These are phyloP conservation scores for Heimioporus punctisporus DNA, from an alignment of 1,284 basidiomycete genomes.

Conservation along the genomic window DNA sequence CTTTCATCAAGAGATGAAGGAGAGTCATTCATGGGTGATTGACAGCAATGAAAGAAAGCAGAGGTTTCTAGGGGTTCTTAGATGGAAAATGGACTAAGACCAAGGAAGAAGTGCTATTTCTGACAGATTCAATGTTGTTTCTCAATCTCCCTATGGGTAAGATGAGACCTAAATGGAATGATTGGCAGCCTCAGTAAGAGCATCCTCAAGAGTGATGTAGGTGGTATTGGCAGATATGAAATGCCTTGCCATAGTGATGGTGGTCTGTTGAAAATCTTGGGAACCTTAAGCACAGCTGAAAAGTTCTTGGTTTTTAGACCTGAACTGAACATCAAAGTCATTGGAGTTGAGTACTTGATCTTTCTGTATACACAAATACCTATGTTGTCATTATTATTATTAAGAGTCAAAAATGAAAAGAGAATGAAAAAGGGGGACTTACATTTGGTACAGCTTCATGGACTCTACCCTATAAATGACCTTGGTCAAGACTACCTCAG, in stretches of 20 bases:
- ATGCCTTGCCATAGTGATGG: neutral
- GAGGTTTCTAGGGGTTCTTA: too few relatives aligned
- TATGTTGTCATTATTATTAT: neutral
- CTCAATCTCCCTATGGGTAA: too few relatives aligned
- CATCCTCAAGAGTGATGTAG: neutral
- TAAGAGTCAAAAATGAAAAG: neutral
- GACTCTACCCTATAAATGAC: neutral
- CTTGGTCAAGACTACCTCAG: neutral
- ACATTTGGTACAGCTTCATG: neutral
- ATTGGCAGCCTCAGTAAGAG: neutral
- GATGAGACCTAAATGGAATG: neutral
- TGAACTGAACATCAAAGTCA: neutral
- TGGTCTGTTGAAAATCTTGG: neutral
- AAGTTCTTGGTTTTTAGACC: neutral
- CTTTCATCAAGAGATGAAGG: too few relatives aligned
- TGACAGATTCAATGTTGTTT: too few relatives aligned
- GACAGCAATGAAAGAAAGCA: too few relatives aligned
- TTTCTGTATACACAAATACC: constrained; percentile 1
- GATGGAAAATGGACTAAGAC: too few relatives aligned
- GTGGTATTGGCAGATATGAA: neutral
- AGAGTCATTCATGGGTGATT: too few relatives aligned
- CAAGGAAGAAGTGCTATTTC: too few relatives aligned
- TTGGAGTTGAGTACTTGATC: too few relatives aligned
- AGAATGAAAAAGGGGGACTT: neutral
- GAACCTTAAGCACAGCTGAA: neutral